Evolutionary conservation across 331 rosid genomes (phyloP), one percentile per base, ranked within the genome.

Genomic region (Arachis monticola): DNA sequence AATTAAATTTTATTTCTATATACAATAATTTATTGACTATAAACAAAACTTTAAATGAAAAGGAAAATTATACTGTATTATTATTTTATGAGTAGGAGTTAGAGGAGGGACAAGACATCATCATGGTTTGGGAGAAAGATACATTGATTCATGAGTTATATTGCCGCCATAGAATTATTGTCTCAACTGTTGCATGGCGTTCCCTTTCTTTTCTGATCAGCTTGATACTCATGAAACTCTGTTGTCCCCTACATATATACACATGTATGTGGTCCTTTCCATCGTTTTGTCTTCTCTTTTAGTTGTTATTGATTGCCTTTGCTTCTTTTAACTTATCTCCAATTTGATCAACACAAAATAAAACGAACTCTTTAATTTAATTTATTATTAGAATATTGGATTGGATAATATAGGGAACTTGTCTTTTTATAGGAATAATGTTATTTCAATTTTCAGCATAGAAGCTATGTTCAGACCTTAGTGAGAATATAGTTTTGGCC

Each of bases 201-300:
- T 51, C 41, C 55, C 17, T 32, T 60, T 50, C 45, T 58, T 50
- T 11, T 17, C 47, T 56, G 30, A 38, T 38, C 41, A 38, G 5
- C 41, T 38, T 38, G 41, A 38, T 5, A 3, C 31, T 76, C 46
- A 9, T 66, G 10, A 57, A 66, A 38, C 41, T 38, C 22, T 56
- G 8, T 55, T 66, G 67, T 67, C 60, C 12, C 60, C 31, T 38
- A 10, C 63, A 35, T 35, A 35, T 38, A 38, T 38, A 4, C 4
- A 2, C 41, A 38, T 51, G 10, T 51, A 38, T 50, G 56, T 74
- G 72, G 46, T 65, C 73, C 64, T 65, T 55, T 51, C 41, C 41
- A 38, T 38, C 35, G 2, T 52, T 56, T 45, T 66, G 50, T 77
- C 69, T 59, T 60, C 41, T 68, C 35, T 77, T 42, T 32, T 2